A percentile compares a stretch with the other conserved stretches of the same genome.
phyloP scores from a whole-genome alignment of 306 rosid genomes.

The barrel medic (Medicago truncatula) region MtrunA17r5.0-ANR NC_053042.1:18568501-18569000 shows the following conservation, averaged over 20 bases:
- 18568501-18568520: slow-evolving; percentile 50
- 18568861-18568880: slow-evolving; percentile 38
- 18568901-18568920: slow-evolving; percentile 45
- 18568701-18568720: slow-evolving; percentile 31
- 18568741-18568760: slow-evolving; percentile 43
- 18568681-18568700: slow-evolving; percentile 42
- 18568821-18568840: slow-evolving; percentile 42
- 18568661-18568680: slow-evolving; percentile 48
- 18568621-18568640: slow-evolving; percentile 48
- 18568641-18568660: slow-evolving; percentile 26
- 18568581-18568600: slow-evolving; percentile 53
- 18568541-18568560: slow-evolving; percentile 42
- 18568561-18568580: slow-evolving; percentile 49
- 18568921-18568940: slow-evolving; percentile 5
- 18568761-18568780: slow-evolving; percentile 24
- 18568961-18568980: slow-evolving; percentile 51
- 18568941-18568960: slow-evolving; percentile 44
- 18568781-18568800: slow-evolving; percentile 13
- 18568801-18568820: slow-evolving; percentile 40
- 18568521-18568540: slow-evolving; percentile 52
- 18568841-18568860: slow-evolving; percentile 41
- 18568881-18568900: slow-evolving; percentile 42
- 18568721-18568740: slow-evolving; percentile 36
- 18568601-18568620: slow-evolving; percentile 46
- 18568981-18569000: slow-evolving; percentile 40